A percentile compares a stretch with the other conserved stretches of the same genome.
Conservation (phyloP, 2,329 filamentous ascomycete species). For the Capronia americana region DNA sequence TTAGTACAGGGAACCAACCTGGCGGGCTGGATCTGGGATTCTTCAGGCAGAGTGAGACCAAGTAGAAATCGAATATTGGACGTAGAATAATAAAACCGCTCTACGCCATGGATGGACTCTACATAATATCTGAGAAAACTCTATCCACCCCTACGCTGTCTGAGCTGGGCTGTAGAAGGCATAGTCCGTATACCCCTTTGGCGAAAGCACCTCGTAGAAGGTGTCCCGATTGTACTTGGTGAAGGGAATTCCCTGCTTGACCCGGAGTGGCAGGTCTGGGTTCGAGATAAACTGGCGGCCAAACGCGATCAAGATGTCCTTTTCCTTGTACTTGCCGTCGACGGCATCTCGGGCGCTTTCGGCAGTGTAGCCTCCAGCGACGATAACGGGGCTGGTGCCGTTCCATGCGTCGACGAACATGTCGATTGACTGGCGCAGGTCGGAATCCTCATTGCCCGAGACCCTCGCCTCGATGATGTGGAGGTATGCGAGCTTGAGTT, state of each 20-base stretch:
- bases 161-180: neutral
- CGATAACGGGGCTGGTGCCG: slow-evolving; percentile 54
- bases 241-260: slow-evolving; percentile 46
- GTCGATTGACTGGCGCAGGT: slow-evolving; percentile 43
- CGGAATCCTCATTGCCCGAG: slow-evolving; percentile 30
- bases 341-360: slow-evolving; percentile 55
- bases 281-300: slow-evolving; percentile 58
- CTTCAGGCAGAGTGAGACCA: neutral
- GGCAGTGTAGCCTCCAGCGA: slow-evolving; percentile 57
- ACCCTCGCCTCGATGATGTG: slow-evolving; percentile 67
- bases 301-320: slow-evolving; percentile 56
- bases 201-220: slow-evolving; percentile 27
- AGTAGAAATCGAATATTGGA: neutral
- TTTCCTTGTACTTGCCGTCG: slow-evolving; percentile 48
- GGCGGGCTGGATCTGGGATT: slow-evolving; percentile 41
- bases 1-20: slow-evolving; percentile 35
- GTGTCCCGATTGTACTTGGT: slow-evolving; percentile 28
- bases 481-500: slow-evolving; percentile 64
- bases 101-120: neutral
- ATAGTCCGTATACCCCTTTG: slow-evolving; percentile 25
- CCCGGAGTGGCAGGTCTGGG: slow-evolving; percentile 55
- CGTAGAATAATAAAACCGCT: neutral
- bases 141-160: neutral
- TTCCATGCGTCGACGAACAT: slow-evolving; percentile 48
- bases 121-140: neutral